Base-by-base conservation (phyloP, 768 basidiomycete species). In the Dictyophora rubrovolvata region DNA sequence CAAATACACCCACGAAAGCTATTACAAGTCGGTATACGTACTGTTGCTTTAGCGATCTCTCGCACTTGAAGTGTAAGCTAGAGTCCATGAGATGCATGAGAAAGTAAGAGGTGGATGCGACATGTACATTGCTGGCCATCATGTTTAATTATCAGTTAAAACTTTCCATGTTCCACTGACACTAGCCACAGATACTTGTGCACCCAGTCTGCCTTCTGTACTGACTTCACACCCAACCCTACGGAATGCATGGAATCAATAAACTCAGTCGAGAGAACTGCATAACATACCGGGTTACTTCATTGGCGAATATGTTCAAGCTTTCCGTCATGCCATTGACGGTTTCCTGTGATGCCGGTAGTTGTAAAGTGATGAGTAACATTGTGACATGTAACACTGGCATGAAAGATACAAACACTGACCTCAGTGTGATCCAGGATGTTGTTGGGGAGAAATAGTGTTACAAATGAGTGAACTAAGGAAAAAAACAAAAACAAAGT, bases 91-190 rank as follows among this genome's bases (percentile, higher is more conserved):
- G n/a, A 48, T 50, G 23, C 59, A 22, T 36, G 33, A 58, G 50
- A 56, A 23, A 42, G 17, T 7, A 2, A 59, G 2, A 10, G 17
- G 12, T 23, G 12, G 12, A 36, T n/a, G 49, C 35, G 9, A 61
- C 35, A 47, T 36, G 34, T 64, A 90, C 87, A 66, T 96, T 96
- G 47, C 84, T 84, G 47, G 93, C 93, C 93, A 95, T 95, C 66
- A 91, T 83, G 68, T 95, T 96, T 65, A 96, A 70, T 91, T 93
- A 68, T 94, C 91, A 53, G 93, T 94, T 73, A 97, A 76, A 68
- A 93, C 89, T 76, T 93, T 93, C 96, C 96, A 98, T 0, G 92
- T 95, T 53, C 96, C 96, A 60, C 91, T 90, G 49, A 99, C 92
- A 67, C 93, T 90, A 62, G 86, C 87, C 37, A 98, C 96, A 56